Percentiles rank a stretch among this genome's conserved stretches.
phyloP scores from a whole-genome alignment of 139 green algal species.

The Picochlorum sp. region DNA sequence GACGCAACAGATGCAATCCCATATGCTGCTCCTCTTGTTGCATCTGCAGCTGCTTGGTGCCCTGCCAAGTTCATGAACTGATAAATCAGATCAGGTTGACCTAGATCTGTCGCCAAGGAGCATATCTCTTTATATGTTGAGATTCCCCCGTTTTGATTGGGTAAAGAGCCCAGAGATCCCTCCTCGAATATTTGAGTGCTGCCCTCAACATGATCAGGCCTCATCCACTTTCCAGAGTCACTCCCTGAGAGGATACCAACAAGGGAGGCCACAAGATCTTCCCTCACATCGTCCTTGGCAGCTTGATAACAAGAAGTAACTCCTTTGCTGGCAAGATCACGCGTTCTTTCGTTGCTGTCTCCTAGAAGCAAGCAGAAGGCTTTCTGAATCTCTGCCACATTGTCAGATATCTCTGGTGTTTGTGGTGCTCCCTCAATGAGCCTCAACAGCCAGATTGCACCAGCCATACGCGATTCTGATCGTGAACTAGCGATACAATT shows the following conservation, averaged over 20 bases:
- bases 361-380: slow-evolving; percentile 38
- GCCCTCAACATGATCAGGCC: not conserved
- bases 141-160: slow-evolving; percentile 32
- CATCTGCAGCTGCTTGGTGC: slow-evolving; percentile 55
- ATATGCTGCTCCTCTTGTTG: slow-evolving; percentile 68
- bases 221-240: not conserved
- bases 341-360: slow-evolving; percentile 4
- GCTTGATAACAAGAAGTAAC: slow-evolving; percentile 69
- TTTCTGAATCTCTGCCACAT: slow-evolving; percentile 53
- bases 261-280: slow-evolving; percentile 58
- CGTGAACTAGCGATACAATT: slow-evolving; percentile 43
- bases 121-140: slow-evolving; percentile 87
- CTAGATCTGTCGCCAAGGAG: slow-evolving; percentile 76
- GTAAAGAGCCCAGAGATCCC: slow-evolving; percentile 5
- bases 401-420: slow-evolving; percentile 32
- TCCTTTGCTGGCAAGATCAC: slow-evolving; percentile 68
- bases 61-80: slow-evolving; percentile 85
- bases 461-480: slow-evolving; percentile 56
- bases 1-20: slow-evolving; percentile 76
- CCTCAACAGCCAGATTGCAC: slow-evolving; percentile 68
- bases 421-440: slow-evolving; percentile 60
- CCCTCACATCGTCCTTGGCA: slow-evolving; percentile 39
- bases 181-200: slow-evolving; percentile 10
- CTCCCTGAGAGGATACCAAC: slow-evolving; percentile 35
- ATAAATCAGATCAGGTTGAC: slow-evolving; percentile 83